phyloP scores from a whole-genome alignment of 257 asterid species.

The Thymus mandschuricus region DNA sequence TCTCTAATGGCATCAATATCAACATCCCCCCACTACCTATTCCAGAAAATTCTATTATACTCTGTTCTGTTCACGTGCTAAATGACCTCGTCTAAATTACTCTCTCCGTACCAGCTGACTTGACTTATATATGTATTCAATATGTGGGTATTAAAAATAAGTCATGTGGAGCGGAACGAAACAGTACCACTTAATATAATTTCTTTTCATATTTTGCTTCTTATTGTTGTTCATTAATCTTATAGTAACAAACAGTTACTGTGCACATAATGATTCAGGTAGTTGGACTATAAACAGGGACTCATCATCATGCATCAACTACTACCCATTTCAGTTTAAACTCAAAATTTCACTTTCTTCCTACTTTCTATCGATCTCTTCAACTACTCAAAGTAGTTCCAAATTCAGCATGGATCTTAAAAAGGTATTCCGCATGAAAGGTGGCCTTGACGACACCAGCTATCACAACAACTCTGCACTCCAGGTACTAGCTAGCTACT shows the following conservation, averaged over 20 bases:
- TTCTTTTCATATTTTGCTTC: too few relatives aligned
- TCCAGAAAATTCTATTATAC: neutral
- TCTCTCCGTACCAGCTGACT: too few relatives aligned
- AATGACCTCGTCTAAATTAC: neutral
- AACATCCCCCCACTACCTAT: neutral
- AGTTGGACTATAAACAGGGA: neutral
- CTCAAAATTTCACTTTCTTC: neutral
- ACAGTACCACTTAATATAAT: too few relatives aligned
- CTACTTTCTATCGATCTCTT: neutral
- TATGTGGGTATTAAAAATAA: too few relatives aligned
- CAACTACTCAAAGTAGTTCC: neutral
- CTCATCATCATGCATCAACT: neutral
- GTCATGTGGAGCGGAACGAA: too few relatives aligned
- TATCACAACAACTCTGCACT: constrained; percentile 72
- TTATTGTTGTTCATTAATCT: too few relatives aligned
- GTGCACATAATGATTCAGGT: too few relatives aligned
- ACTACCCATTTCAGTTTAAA: neutral
- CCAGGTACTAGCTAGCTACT: constrained; percentile 49
- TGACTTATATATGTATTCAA: too few relatives aligned
- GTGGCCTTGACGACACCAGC: constrained; percentile 73
- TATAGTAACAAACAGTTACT: too few relatives aligned
- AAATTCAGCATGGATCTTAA: constrained; percentile 62
- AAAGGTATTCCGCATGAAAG: constrained; percentile 84
- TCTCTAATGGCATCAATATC: neutral
- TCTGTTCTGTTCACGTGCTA: too few relatives aligned